These are phyloP conservation scores for Globisporangium mamillatum DNA, from an alignment of 352 stramenopile genomes.

Conservation along the genomic window DNA sequence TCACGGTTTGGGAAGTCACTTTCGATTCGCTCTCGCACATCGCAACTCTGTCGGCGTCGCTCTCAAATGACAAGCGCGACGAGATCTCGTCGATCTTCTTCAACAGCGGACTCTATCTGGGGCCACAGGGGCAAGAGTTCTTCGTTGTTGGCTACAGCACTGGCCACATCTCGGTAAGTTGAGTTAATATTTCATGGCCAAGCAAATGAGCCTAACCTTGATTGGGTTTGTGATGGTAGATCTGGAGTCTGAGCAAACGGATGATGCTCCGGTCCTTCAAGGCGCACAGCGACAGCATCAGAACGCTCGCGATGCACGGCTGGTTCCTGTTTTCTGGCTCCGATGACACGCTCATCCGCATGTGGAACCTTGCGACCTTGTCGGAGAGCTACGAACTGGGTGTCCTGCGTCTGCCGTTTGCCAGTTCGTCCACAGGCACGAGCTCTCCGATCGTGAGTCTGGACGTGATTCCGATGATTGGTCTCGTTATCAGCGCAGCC, in stretches of 20 bases:
- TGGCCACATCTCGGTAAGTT: conserved; percentile 43
- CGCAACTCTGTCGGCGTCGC: neutral
- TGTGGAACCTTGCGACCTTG: conserved; percentile 64
- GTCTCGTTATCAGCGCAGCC: conserved; percentile 42
- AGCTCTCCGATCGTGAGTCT: conserved; percentile 51
- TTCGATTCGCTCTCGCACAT: conserved; percentile 31
- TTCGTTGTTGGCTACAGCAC: conserved; percentile 51
- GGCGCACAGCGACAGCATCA: conserved; percentile 49
- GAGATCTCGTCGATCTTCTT: conserved; percentile 57
- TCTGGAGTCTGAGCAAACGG: conserved; percentile 59
- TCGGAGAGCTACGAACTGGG: conserved; percentile 54
- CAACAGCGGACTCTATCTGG: conserved; percentile 45
- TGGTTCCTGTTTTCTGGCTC: conserved; percentile 80
- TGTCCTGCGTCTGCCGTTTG: conserved; percentile 34
- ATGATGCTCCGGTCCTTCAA: conserved; percentile 42
- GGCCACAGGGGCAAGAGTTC: conserved; percentile 42
- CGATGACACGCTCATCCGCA: conserved; percentile 53
- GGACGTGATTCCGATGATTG: conserved; percentile 34
- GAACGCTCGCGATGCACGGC: conserved; percentile 51
- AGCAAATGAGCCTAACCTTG: neutral
- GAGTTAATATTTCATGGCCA: neutral
- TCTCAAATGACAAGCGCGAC: conserved; percentile 31
- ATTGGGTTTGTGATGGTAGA: conserved; percentile 17
- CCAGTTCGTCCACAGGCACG: conserved; percentile 32
- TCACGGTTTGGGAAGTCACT: conserved; percentile 58